Base-by-base conservation (phyloP, 2,329 filamentous ascomycete genomes). In the Ascochyta clinopodiicola region DNA sequence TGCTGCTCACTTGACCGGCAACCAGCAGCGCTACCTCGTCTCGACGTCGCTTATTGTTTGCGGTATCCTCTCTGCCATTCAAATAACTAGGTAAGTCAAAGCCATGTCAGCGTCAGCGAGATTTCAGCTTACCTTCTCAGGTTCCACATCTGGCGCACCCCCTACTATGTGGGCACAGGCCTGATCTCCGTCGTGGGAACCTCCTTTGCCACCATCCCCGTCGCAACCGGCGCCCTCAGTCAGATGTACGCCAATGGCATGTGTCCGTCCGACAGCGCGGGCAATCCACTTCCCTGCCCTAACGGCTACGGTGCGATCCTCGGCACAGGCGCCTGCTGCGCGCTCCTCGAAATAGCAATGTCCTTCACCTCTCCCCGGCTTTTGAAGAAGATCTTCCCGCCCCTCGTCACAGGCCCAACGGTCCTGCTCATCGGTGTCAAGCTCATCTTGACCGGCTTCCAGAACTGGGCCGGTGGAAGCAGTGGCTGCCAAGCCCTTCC, bases 171-270 rank as follows among this genome's bases (percentile, higher is more conserved):
- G 17, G 73, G 91, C 10, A 95, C 91, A 0, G 91, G 91, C 2
- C 77, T 95, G 22, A 87, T 95, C 54, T 91, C 88, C 0, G 91
- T 92, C 3, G 89, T 92, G 3, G 90, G 89, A 15, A 88, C 91
- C 15, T 91, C 89, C 0, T 94, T 94, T 70, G 82, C 88, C 40
- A 88, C 90, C 57, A 91, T 93, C 57, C 85, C 88, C 3, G 86
- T 92, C 24, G 89, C 90, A 1, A 84, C 83, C 29, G 88, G 90
- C 42, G 89, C 87, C 4, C 84, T 95, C 37, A 72, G 80, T 2
- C 89, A 94, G 70, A 94, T 93, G 89, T 94, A 94, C 71, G 79
- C 78, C 43, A 89, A 88, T 53, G 90, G 90, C 4, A 89, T 83
- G 60, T 89, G 87, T 59, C 86, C 86, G 0, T 72, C 74, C 0